Conservation (phyloP, 768 basidiomycete species). For the Gautieria morchelliformis region DNA sequence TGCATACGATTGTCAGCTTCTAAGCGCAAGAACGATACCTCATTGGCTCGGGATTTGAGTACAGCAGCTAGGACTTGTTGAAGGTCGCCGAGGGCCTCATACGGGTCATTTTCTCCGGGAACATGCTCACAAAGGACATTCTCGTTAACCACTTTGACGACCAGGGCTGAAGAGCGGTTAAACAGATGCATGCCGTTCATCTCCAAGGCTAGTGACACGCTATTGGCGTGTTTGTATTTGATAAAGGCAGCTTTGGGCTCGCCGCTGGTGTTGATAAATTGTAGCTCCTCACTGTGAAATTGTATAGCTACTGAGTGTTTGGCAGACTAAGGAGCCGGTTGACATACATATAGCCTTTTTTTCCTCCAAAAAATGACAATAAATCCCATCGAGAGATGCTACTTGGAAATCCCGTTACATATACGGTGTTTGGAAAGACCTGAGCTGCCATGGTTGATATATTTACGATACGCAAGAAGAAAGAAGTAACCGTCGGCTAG, state of each 20-base stretch:
- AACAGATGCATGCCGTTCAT: background rate
- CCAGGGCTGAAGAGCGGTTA: background rate
- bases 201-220: background rate
- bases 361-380: background rate
- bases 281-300: background rate
- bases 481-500: background rate
- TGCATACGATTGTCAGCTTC: background rate
- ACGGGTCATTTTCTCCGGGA: background rate
- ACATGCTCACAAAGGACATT: background rate
- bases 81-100: background rate
- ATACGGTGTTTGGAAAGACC: background rate
- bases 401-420: background rate
- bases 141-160: background rate
- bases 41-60: background rate
- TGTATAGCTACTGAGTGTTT: too few species aligned
- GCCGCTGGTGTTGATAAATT: background rate
- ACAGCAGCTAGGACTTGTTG: background rate
- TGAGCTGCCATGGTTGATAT: background rate
- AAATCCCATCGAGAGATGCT: background rate
- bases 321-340: background rate
- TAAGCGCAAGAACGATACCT: background rate
- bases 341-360: background rate
- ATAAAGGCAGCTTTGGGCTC: background rate
- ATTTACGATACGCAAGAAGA: too few species aligned
- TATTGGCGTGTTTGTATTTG: background rate